Evolutionary conservation across 257 asterid genomes (phyloP), one percentile per base, ranked within the genome.

Genomic region (Solanum ossicruentum): DNA sequence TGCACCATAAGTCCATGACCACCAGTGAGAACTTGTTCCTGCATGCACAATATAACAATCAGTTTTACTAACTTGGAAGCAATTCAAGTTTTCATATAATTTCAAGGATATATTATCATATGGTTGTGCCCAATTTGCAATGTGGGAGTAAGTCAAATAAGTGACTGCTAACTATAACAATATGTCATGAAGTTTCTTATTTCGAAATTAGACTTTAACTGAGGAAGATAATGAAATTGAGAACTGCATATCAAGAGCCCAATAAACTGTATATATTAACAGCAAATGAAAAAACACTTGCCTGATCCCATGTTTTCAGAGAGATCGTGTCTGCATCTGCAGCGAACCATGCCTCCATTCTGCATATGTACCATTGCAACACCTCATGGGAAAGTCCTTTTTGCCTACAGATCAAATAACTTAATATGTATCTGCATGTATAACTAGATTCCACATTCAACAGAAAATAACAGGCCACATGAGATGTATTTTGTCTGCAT

Each of bases 291-390:
- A 83, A 86, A 16, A 84, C 82, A 88, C 93, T 87, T 89, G 86
- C 99, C 97, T 97, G 97, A 88, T 97, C 99, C 99, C 99, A 97
- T 87, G 95, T 95, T 88, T 92, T 93, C 90, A 95, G 93, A 80
- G 99, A 97, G 88, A 97, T 97, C 97, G 90, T 93, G 86, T 95
- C 97, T 60, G 98, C 97, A 93, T 95, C 99, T n/a, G 99, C 98
- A 90, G 98, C 98, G 90, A 97, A 97, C 99, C 99, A 97, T 58
- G 99, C 99, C 88, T 97, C 99, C 98, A 97, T 97, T 92, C 99
- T 91, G 88, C 98, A 95, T 70, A 97, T 89, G 92, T 89, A 97
- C 99, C 99, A 97, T 87, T 97, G 98, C 89, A 95, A 83, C 85
- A 97, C 99, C 90, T 97, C 94, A 81, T 88, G 87, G 10, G 98